A percentile compares a stretch with the other conserved stretches of the same genome.
Conservation (phyloP, 371 early-diverging fungal genomes). For the Actinomucor elegans region DNA sequence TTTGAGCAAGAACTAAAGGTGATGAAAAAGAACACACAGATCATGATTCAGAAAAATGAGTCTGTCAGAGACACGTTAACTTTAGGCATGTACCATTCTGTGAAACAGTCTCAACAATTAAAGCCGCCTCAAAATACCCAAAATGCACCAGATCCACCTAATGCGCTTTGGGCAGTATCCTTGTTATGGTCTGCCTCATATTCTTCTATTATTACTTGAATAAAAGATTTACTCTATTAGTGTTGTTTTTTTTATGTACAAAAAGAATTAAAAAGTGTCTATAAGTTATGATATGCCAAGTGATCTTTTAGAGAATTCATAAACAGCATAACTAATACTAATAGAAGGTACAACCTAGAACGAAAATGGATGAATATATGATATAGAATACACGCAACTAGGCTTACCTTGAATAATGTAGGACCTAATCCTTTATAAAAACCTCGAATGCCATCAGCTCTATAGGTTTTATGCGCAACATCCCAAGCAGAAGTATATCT, state of each 20-base stretch:
- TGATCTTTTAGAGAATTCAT: conserved; percentile 55
- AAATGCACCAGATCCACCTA: conserved; percentile 1
- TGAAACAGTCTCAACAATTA: no score
- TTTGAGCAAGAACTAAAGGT: not conserved
- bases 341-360: conserved; percentile 53
- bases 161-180: conserved; percentile 13
- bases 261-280: not conserved
- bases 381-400: not conserved
- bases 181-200: conserved; percentile 16
- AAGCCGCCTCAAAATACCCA: no score
- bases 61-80: not conserved
- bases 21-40: conserved; percentile 1
- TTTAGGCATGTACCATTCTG: conserved; percentile 10
- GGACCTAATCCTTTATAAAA: conserved; percentile 89
- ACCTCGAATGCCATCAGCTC: conserved; percentile 74
- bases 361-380: no score
- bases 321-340: conserved; percentile 62
- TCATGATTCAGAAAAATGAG: conserved; percentile 1
- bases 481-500: conserved; percentile 68
- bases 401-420: conserved; percentile 65
- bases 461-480: conserved; percentile 64
- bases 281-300: conserved; percentile 38
- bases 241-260: conserved; percentile 4
- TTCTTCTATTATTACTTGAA: not conserved
- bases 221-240: not conserved